phyloP scores from a whole-genome alignment of 768 basidiomycete genomes.

The Lactifluus piperatus region DNA sequence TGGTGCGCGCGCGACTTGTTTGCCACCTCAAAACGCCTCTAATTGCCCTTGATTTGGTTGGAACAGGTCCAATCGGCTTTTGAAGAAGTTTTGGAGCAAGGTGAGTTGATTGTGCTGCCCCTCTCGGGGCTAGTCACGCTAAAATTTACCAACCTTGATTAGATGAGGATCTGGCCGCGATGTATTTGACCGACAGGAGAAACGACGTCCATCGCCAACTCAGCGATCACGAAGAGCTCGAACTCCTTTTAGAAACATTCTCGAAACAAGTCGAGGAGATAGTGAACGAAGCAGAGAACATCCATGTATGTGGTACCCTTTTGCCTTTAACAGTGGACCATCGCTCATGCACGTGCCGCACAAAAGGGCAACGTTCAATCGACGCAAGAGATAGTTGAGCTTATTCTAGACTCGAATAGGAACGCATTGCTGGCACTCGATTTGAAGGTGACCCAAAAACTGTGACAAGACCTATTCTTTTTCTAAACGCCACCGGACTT shows the following conservation, averaged over 20 bases:
- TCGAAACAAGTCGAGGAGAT: slow-evolving; percentile 96
- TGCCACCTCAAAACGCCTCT: not conserved
- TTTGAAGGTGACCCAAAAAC: slow-evolving; percentile 54
- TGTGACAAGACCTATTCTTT: not conserved
- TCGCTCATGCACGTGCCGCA: not conserved
- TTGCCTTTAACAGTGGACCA: not conserved
- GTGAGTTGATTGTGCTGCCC: slow-evolving; percentile 30
- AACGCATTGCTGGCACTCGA: slow-evolving; percentile 88
- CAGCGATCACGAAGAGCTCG: slow-evolving; percentile 87
- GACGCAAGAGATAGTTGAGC: slow-evolving; percentile 95
- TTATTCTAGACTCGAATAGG: slow-evolving; percentile 93
- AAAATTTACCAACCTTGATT: not conserved
- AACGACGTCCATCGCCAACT: slow-evolving; percentile 47
- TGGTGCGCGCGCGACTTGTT: slow-evolving; percentile 39
- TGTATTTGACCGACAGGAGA: slow-evolving; percentile 89
- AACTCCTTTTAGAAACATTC: slow-evolving; percentile 89
- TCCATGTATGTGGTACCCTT: slow-evolving; percentile 43
- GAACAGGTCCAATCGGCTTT: slow-evolving; percentile 76
- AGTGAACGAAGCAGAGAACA: slow-evolving; percentile 85
- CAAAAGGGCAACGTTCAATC: slow-evolving; percentile 83
- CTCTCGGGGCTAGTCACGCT: not conserved
- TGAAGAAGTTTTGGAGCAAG: slow-evolving; percentile 87
- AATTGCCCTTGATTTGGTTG: not conserved
- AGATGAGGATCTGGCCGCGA: slow-evolving; percentile 93
- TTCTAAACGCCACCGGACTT: not conserved